A percentile compares a stretch with the other conserved stretches of the same genome.
Evolutionary conservation across 495 filamentous ascomycete genomes (phyloP).

Genomic region (Bryoglossum gracile): DNA sequence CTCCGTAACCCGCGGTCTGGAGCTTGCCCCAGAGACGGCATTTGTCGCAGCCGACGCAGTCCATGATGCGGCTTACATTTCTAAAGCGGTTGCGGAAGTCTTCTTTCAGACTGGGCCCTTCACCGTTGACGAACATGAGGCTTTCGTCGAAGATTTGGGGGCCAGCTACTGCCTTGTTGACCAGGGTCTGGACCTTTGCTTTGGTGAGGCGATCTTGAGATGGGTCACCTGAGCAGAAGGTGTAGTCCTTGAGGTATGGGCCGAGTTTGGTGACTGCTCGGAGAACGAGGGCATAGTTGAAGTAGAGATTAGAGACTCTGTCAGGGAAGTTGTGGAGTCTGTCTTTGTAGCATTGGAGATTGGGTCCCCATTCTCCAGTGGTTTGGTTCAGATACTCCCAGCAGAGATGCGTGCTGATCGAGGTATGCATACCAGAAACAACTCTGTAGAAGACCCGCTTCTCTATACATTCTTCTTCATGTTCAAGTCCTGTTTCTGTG

Average conservation of each 20-base stretch:
- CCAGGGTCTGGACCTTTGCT: slow-evolving; percentile 66
- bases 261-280: slow-evolving; percentile 89
- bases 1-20: slow-evolving; percentile 93
- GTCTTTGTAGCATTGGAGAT: slow-evolving; percentile 79
- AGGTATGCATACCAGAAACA: slow-evolving; percentile 95
- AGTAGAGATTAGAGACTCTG: slow-evolving; percentile 93
- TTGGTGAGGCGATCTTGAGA: slow-evolving; percentile 73
- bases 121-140: slow-evolving; percentile 81
- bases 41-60: slow-evolving; percentile 98
- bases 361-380: slow-evolving; percentile 90
- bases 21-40: slow-evolving; percentile 97
- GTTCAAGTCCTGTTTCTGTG: slow-evolving; percentile 44
- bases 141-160: slow-evolving; percentile 86
- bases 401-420: slow-evolving; percentile 92
- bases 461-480: slow-evolving; percentile 89
- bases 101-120: slow-evolving; percentile 72
- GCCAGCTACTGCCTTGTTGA: slow-evolving; percentile 55
- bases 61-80: slow-evolving; percentile 93
- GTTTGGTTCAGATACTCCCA: slow-evolving; percentile 95
- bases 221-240: slow-evolving; percentile 83
- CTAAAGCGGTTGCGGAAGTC: slow-evolving; percentile 97
- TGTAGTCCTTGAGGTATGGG: slow-evolving; percentile 74
- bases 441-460: slow-evolving; percentile 96
- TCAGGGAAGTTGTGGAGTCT: slow-evolving; percentile 80
- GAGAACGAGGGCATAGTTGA: slow-evolving; percentile 92